Evolutionary conservation across 306 rosid genomes (phyloP).

Genomic region (Medicago arabica): DNA sequence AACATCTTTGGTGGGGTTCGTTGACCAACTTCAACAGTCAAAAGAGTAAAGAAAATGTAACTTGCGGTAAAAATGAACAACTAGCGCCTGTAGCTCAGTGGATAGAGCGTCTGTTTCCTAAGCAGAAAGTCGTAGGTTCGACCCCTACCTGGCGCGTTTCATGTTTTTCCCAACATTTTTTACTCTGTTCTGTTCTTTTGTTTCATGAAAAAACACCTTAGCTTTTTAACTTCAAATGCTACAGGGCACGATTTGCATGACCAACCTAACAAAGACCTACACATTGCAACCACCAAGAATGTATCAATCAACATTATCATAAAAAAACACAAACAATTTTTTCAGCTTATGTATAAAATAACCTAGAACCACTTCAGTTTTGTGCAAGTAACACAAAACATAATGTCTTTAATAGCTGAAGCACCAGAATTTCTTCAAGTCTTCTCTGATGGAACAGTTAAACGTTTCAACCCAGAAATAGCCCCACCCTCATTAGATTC

Average conservation of each 20-base stretch:
- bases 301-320: not conserved
- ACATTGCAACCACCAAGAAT: slow-evolving; percentile 26
- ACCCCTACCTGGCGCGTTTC: slow-evolving; percentile 46
- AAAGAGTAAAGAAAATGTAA: not conserved
- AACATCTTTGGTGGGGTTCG: no score
- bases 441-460: slow-evolving; percentile 71
- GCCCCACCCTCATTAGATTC: slow-evolving; percentile 46
- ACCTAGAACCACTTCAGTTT: not conserved
- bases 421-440: slow-evolving; percentile 66
- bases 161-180: fast-evolving
- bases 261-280: slow-evolving; percentile 45
- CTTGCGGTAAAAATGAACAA: not conserved
- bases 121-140: slow-evolving; percentile 54
- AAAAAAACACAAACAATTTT: not conserved
- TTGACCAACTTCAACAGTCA: not conserved
- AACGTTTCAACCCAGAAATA: slow-evolving; percentile 62
- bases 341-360: not conserved
- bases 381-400: not conserved
- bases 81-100: slow-evolving; percentile 51
- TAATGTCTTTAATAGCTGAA: slow-evolving; percentile 72
- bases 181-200: no score
- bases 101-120: slow-evolving; percentile 53
- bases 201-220: not conserved
- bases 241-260: slow-evolving; percentile 50
- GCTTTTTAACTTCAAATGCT: not conserved